Conservation (phyloP, 1,139 yeast genomes). For the Geotrichum restrictum region DNA sequence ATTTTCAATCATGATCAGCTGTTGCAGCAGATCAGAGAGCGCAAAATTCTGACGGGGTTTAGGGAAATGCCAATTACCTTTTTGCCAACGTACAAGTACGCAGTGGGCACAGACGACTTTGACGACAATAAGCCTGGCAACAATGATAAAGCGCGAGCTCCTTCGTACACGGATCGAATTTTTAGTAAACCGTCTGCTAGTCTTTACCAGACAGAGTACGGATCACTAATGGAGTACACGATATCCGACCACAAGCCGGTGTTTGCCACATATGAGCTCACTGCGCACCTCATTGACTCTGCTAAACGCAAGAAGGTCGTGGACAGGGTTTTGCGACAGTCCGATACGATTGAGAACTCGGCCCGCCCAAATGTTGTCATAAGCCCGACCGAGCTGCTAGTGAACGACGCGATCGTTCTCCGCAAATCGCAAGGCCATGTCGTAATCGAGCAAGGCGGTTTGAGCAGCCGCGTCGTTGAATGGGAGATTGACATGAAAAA, state of each 20-base stretch:
- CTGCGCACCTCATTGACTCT: slow-evolving; percentile 49
- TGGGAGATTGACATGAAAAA: slow-evolving; percentile 24
- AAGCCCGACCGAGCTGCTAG: slow-evolving; percentile 31
- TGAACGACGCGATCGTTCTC: slow-evolving; percentile 25
- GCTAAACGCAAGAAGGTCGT: slow-evolving; percentile 40
- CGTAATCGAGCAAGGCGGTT: slow-evolving; percentile 15
- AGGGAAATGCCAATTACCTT: slow-evolving; percentile 60
- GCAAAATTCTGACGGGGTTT: slow-evolving; percentile 56
- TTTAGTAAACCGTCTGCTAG: slow-evolving; percentile 35
- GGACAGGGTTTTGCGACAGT: slow-evolving; percentile 38
- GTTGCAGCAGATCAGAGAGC: slow-evolving; percentile 48
- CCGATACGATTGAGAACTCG: slow-evolving; percentile 45
- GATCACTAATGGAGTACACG: slow-evolving; percentile 35
- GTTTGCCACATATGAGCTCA: slow-evolving; percentile 47
- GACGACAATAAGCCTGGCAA: slow-evolving; percentile 39
- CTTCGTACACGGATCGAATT: slow-evolving; percentile 78
- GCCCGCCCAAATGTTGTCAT: slow-evolving; percentile 42
- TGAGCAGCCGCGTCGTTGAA: slow-evolving; percentile 19
- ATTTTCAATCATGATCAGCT: slow-evolving; percentile 60
- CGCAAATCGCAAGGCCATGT: slow-evolving; percentile 18
- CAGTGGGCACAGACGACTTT: slow-evolving; percentile 41
- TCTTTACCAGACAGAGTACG: slow-evolving; percentile 26
- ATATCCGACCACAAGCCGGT: slow-evolving; percentile 80
- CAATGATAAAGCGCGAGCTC: slow-evolving; percentile 54
- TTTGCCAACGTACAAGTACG: slow-evolving; percentile 69